phyloP scores from a whole-genome alignment of 2,329 filamentous ascomycete genomes.

The Beauveria sp. region DNA sequence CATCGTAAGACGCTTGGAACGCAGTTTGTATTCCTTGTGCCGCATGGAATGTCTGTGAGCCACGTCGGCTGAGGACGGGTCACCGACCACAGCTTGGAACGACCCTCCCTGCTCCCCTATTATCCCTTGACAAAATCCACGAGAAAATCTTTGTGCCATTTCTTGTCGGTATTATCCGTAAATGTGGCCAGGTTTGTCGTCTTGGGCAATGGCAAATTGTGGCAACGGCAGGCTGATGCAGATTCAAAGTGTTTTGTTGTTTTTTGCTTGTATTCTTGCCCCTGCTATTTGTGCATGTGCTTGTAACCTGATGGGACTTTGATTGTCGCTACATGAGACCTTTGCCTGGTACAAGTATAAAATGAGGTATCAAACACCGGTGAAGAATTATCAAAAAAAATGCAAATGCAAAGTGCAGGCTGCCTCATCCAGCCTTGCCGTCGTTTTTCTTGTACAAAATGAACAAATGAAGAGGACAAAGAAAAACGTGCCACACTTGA shows the following conservation, averaged over 20 bases:
- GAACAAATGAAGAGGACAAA: neutral
- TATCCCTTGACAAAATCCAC: neutral
- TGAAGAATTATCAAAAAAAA: constrained; percentile 9
- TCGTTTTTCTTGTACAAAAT: neutral
- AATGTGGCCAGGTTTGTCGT: neutral
- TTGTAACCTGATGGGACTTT: neutral
- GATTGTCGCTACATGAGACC: neutral
- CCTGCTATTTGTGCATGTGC: neutral
- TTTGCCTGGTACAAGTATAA: constrained; percentile 7
- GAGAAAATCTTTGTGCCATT: neutral
- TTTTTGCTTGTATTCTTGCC: neutral
- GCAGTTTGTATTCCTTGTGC: neutral
- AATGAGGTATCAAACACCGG: constrained; percentile 20
- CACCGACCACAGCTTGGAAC: no score
- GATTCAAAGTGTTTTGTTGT: neutral
- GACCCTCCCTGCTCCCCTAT: no score
- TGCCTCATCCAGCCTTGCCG: neutral
- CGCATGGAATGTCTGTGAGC: neutral
- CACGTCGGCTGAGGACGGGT: no score
- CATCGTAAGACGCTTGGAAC: neutral
- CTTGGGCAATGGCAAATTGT: no score
- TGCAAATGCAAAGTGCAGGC: neutral
- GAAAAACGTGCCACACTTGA: neutral
- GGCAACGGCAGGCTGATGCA: no score
- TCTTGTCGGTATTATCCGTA: neutral